Percentiles rank a stretch among this genome's conserved stretches.
These are phyloP conservation scores for Erythrobasidium hasegawianum DNA, from an alignment of 1,284 basidiomycete genomes.

Conservation along the genomic window DNA sequence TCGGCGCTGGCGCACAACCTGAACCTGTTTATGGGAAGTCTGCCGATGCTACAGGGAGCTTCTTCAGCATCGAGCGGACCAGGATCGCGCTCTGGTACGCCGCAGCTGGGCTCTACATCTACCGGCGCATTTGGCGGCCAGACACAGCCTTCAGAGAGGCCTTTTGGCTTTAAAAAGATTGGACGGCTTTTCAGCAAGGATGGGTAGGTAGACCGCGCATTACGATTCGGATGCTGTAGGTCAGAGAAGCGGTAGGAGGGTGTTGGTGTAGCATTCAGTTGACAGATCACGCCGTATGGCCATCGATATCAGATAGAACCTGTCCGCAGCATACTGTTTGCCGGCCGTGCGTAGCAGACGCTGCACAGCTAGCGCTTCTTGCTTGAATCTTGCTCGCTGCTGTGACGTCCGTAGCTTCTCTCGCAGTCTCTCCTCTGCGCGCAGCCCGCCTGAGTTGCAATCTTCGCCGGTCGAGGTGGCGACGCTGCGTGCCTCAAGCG, in stretches of 20 bases:
- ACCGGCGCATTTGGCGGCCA: neutral
- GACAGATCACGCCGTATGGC: too few species aligned
- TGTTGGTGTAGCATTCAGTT: neutral
- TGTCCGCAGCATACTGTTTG: too few species aligned
- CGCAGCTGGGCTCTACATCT: neutral
- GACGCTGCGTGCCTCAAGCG: too few species aligned
- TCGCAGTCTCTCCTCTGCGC: too few species aligned
- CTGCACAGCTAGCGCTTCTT: too few species aligned
- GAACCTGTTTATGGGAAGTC: constrained; percentile 38
- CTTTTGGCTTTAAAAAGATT: constrained; percentile 32
- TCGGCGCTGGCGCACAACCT: constrained; percentile 35
- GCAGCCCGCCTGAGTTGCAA: too few species aligned
- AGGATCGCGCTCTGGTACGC: constrained; percentile 15
- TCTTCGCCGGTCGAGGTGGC: too few species aligned
- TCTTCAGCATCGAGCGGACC: constrained; percentile 10
- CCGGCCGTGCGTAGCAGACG: too few species aligned
- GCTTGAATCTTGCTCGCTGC: too few species aligned
- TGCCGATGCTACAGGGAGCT: constrained; percentile 21
- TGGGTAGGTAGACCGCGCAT: neutral
- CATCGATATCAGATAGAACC: too few species aligned
- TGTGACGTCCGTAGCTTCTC: too few species aligned
- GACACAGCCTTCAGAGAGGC: neutral
- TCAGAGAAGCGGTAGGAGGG: neutral
- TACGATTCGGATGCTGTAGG: neutral
- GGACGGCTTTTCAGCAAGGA: constrained; percentile 31